These are phyloP conservation scores for Cyberlindnera amylophila DNA, from an alignment of 805 yeast genomes.

Conservation along the genomic window DNA sequence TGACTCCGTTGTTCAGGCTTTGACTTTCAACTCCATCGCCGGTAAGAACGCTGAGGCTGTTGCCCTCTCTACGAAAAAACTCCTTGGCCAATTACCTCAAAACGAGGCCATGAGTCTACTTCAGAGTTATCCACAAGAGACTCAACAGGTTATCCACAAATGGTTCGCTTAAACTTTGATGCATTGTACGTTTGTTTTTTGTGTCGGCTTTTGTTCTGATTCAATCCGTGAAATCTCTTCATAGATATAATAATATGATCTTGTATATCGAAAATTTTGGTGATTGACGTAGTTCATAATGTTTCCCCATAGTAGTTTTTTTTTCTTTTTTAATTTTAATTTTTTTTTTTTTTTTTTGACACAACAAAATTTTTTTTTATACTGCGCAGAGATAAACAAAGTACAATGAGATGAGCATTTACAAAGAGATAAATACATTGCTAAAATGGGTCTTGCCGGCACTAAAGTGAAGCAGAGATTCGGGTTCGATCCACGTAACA, in stretches of 20 bases:
- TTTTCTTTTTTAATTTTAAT: neutral
- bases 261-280: neutral
- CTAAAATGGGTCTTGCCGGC: slow-evolving; percentile 78
- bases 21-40: slow-evolving; percentile 58
- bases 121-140: slow-evolving; percentile 57
- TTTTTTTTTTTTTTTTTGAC: neutral
- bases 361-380: neutral
- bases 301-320: neutral
- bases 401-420: too few species aligned
- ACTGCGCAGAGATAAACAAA: too few species aligned
- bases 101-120: slow-evolving; percentile 62
- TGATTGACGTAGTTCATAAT: neutral
- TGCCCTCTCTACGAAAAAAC: slow-evolving; percentile 57
- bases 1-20: slow-evolving; percentile 69
- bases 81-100: slow-evolving; percentile 64
- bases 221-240: too few species aligned
- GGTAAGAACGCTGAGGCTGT: slow-evolving; percentile 71
- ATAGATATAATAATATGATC: neutral
- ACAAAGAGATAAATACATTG: too few species aligned
- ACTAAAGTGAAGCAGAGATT: slow-evolving; percentile 76
- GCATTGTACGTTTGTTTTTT: neutral
- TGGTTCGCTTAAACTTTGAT: slow-evolving; percentile 43
- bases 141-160: slow-evolving; percentile 55
- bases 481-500: slow-evolving; percentile 91
- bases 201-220: neutral